phyloP scores from a whole-genome alignment of 352 stramenopile species.

The Pythium brachiatum region DNA sequence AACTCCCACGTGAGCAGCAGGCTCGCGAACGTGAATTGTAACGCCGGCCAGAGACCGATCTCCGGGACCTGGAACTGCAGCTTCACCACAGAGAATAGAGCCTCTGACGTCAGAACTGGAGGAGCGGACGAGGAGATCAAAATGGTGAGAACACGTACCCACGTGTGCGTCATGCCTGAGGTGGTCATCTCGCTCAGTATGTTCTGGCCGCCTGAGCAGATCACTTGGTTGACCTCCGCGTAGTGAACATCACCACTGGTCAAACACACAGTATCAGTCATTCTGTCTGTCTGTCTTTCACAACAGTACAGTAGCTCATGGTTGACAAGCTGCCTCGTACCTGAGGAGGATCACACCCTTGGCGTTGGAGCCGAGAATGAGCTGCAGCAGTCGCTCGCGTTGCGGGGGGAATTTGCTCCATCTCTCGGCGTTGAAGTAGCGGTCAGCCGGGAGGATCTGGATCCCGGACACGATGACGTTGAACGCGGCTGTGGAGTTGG shows the following conservation, averaged over 20 bases:
- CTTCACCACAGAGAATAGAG: no score
- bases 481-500: conserved; percentile 77
- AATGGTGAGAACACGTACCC: no score
- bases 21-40: conserved; percentile 76
- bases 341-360: conserved; percentile 89
- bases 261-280: conserved; percentile 3
- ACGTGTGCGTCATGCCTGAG: conserved; percentile 93
- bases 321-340: no score
- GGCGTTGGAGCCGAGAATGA: conserved; percentile 79
- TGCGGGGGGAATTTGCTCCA: conserved; percentile 88
- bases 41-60: conserved; percentile 48
- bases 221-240: conserved; percentile 89
- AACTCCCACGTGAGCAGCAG: conserved; percentile 78
- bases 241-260: conserved; percentile 93
- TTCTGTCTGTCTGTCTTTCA: background rate
- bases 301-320: no score
- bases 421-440: conserved; percentile 80
- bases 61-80: conserved; percentile 74
- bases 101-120: no score
- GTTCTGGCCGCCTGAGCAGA: conserved; percentile 71
- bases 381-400: conserved; percentile 77
- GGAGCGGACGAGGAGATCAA: no score
- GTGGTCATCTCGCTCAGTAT: conserved; percentile 87
- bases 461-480: conserved; percentile 93
- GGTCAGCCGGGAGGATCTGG: conserved; percentile 84